Base-by-base conservation (phyloP, 768 basidiomycete species). In the Xerocomellus chrysenteron region DNA sequence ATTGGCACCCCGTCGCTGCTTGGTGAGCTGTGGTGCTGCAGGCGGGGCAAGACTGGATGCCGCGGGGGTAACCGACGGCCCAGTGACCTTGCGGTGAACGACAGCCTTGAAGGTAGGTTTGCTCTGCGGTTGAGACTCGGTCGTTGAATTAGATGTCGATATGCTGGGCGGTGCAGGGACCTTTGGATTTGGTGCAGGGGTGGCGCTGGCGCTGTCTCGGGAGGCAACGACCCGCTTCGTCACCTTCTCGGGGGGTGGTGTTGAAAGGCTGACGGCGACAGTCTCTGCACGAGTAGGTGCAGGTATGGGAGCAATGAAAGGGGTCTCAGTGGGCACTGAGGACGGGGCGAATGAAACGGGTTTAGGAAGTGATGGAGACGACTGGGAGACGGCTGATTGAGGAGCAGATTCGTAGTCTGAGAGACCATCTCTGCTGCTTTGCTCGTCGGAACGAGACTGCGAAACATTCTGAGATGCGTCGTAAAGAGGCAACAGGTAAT, bases 61-160 rank as follows among this genome's bases (percentile, higher is more conserved):
- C 24, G 52, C 33, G 1, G 75, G 52, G 11, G 65, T 19, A 30
- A 63, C 52, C 19, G 66, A 45, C 2, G 56, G 46, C 50, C 83
- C 82, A 5, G 75, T 73, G 28, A 82, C 75, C 62, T 81, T 85
- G 56, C 76, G 70, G 60, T 85, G 85, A 40, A 86, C 84, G 16
- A 85, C 80, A 26, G 84, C 82, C 47, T 72, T 76, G 69, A 86
- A 86, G 5, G 75, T 72, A 12, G 59, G 24, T 43, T 58, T 73
- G 32, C 41, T 53, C 42, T 57, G 61, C 13, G 49, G 40, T 19
- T 21, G 59, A 13, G 48, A 3, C 17, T 55, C 55, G 26, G 39
- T 28, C 2, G 57, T 41, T 19, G 33, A 40, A 32, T 46, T 50
- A 16, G 65, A 59, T n/a, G 61, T 54, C 28, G 59, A 37, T 26